Base-by-base conservation (phyloP, 164 flowering plant species). In the Aristolochia contorta region DNA sequence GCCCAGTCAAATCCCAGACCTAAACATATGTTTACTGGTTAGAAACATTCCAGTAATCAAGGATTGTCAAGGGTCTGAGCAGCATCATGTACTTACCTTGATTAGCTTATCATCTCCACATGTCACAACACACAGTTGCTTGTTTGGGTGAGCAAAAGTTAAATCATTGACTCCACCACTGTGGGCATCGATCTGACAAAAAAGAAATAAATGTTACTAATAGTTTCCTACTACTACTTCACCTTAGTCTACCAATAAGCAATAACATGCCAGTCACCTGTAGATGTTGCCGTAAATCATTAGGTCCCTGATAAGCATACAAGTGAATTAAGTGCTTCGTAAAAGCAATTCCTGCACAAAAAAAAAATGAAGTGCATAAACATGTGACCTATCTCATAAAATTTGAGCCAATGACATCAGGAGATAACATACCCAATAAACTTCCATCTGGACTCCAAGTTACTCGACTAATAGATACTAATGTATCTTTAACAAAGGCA, bases 391-490 rank as follows among this genome's bases (percentile, higher is more conserved):
- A 19, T 48, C 16, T 19, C 15, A 22, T n/a, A 14, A 53, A 18
- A 53, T 2, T 33, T 16, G 18, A 24, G 22, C 24, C 14, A 18
- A 12, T 46, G 14, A 16, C 41, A 27, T 4, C 19, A 16, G 19
- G 43, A 37, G 43, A 7, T 37, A 37, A 79, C 83, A 33, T 69
- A 90, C 97, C 97, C 47, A 86, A 62, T 70, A 77, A 74, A 67
- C 60, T 79, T 65, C 95, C 97, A 79, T 91, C 97, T 16, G 89
- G 84, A 64, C 91, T 87, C 97, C 97, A 91, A 51, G 82, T 61
- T 56, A 87, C 91, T 48, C 87, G 79, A 60, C 54, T 90, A 59
- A 87, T 81, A 65, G 95, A 83, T 58, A 86, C 71, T 53, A 81
- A 67, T 55, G 76, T 53, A 53, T 89, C 91, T 69, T 85, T 84